Evolutionary conservation across 139 green algal species (phyloP), one percentile per base, ranked within the genome.

Genomic region (Tetradesmus lagerheimii): DNA sequence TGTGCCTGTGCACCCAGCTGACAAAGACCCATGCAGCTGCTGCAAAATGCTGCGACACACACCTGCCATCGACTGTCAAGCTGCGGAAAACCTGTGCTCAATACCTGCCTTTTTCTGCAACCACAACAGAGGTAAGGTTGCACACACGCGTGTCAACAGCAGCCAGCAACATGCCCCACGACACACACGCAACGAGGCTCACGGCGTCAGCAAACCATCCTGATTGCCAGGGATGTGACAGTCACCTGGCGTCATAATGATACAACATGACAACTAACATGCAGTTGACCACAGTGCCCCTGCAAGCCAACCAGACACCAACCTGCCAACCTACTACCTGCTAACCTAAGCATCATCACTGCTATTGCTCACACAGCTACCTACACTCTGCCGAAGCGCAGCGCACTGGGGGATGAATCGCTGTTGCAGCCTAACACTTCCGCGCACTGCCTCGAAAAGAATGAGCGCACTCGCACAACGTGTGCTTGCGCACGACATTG

Each of bases 261-360:
- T 71, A 71, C 57, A 71, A 71, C 57, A 71, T 71, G 57, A 71
- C 57, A 71, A 71, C n/a, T 71, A 71, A 71, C 57, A 71, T 71
- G 57, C 57, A 71, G 20, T 71, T 71, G 57, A 71, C 47, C 47
- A 62, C 20, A 71, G 3, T n/a, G 57, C 2, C 23, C 25, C 57
- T 9, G 25, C 57, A 20, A 31, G 23, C 20, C 57, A 31, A 71
- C 57, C 57, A 71, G 57, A 71, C 57, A 71, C 14, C 2, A 71
- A 4, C 23, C 57, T 23, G 4, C 57, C 57, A 71, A 23, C 57
- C 57, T 6, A 31, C 25, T 8, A 71, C 57, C 23, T 71, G 31
- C 57, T n/a, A 23, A 20, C 25, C 23, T 9, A n/a, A 31, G 57
- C 18, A 31, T 14, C 47, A n/a, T 31, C 57, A 71, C 20, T n/a